Evolutionary conservation across 768 basidiomycete species (phyloP).

Genomic region (Naganishia vishniacii): DNA sequence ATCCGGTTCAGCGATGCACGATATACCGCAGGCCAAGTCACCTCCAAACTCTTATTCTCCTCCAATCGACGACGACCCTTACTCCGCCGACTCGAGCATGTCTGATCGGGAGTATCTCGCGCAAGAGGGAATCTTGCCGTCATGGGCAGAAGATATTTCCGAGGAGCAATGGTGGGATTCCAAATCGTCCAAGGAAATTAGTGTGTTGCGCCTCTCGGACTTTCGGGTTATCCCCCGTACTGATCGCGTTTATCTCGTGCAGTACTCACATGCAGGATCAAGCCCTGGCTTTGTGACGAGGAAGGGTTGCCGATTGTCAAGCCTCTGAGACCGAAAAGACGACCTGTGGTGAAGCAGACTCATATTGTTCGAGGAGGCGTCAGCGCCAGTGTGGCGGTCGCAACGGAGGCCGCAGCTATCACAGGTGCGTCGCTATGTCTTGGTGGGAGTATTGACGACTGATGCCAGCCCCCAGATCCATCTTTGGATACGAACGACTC

Average conservation of each 20-base stretch:
- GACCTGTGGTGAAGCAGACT: background rate
- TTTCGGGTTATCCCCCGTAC: background rate
- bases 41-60: too few relatives aligned
- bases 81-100: background rate
- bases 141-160: background rate
- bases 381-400: background rate
- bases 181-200: conserved; percentile 7
- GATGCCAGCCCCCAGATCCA: background rate
- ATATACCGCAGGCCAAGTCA: too few relatives aligned
- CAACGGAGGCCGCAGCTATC: background rate
- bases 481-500: background rate
- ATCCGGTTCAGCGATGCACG: too few relatives aligned
- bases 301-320: conserved; percentile 6
- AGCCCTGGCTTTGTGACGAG: conserved; percentile 19
- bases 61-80: background rate
- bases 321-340: background rate
- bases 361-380: background rate
- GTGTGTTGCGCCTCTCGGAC: background rate
- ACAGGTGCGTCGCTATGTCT: background rate
- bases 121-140: background rate
- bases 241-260: background rate
- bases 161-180: conserved; percentile 16
- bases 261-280: conserved; percentile 23
- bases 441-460: background rate
- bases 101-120: conserved; percentile 1